Evolutionary conservation across 345 rosid genomes (phyloP), one percentile per base, ranked within the genome.

Genomic region (Aquilaria malaccensis): DNA sequence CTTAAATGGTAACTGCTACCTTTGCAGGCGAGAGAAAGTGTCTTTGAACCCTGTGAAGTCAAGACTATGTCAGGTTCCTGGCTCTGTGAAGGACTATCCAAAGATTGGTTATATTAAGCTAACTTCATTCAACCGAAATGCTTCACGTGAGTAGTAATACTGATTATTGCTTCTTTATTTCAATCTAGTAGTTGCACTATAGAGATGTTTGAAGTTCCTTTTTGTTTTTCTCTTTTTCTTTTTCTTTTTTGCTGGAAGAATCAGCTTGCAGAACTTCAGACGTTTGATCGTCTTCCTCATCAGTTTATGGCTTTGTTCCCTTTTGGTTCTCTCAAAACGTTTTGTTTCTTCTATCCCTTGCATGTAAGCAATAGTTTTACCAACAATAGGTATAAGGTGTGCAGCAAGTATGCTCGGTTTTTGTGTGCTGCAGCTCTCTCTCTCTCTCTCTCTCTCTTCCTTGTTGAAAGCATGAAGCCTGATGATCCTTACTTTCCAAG

Each of bases 71-170:
- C 80, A 83, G 69, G 55, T 89, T 54, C 85, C 92, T 70, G 85
- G 87, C 63, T 77, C 86, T 0, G 94, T 81, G 64, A 83, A 74
- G 76, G 83, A 78, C 64, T 80, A 83, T 30, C 83, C 84, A 12
- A 83, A 66, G 73, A 87, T 93, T 64, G 98, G 98, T 22, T 93
- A 93, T 78, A 93, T 93, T 62, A 93, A 89, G 80, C 74, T 93
- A 48, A 75, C 92, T 62, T 61, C 95, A 31, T 93, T 89, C 77
- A 89, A 86, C 68, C 90, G 84, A 81, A 85, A 89, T 72, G 82
- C 98, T 74, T 84, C 98, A 55, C 81, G 98, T 93, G 60, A 73
- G 75, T 67, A 10, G 45, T 50, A n/a, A 15, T 65, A 48, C 52
- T 33, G 49, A 13, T 47, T 56, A 15, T 57, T 56, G 47, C 52